Percentiles rank a stretch among this genome's conserved stretches.
phyloP scores from a whole-genome alignment of 2,329 filamentous ascomycete genomes.

The Trichophyton schoenleinii region DNA sequence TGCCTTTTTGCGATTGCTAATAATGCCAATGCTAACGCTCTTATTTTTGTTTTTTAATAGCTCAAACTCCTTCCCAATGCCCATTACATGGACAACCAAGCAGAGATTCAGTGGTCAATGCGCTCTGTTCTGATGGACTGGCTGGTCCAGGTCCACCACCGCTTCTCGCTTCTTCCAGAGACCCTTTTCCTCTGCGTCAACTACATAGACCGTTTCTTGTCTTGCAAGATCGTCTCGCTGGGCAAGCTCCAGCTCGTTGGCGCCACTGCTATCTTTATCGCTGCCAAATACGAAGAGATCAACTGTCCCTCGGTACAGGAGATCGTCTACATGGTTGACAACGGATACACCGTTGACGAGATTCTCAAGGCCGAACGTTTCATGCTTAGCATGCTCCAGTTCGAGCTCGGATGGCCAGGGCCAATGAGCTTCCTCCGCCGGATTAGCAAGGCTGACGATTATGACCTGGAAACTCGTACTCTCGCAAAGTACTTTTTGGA shows the following conservation, averaged over 20 bases:
- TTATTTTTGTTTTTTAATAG: constrained; percentile 31
- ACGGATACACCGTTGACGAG: constrained; percentile 77
- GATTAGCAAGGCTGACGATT: constrained; percentile 97
- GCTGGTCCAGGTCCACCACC: constrained; percentile 89
- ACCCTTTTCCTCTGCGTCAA: constrained; percentile 92
- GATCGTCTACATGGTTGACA: constrained; percentile 97
- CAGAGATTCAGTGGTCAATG: constrained; percentile 99
- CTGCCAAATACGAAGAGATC: constrained; percentile 97
- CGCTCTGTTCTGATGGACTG: constrained; percentile 94
- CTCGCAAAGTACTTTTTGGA: constrained; percentile 97
- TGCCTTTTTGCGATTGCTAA: not conserved
- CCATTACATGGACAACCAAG: constrained; percentile 92
- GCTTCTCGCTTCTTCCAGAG: constrained; percentile 83
- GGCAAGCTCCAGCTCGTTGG: constrained; percentile 93
- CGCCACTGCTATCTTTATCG: constrained; percentile 88
- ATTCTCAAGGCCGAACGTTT: constrained; percentile 95
- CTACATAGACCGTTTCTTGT: constrained; percentile 93
- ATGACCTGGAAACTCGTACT: constrained; percentile 88
- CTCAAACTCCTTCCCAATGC: constrained; percentile 71
- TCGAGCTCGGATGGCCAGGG: constrained; percentile 94
- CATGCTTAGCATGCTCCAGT: constrained; percentile 93
- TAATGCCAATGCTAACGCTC: not conserved
- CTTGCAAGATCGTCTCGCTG: constrained; percentile 85
- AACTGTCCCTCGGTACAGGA: constrained; percentile 90
- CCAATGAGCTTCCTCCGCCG: constrained; percentile 96